Conservation (phyloP, 1,284 basidiomycete species). For the Ceratobasidium sp. region DNA sequence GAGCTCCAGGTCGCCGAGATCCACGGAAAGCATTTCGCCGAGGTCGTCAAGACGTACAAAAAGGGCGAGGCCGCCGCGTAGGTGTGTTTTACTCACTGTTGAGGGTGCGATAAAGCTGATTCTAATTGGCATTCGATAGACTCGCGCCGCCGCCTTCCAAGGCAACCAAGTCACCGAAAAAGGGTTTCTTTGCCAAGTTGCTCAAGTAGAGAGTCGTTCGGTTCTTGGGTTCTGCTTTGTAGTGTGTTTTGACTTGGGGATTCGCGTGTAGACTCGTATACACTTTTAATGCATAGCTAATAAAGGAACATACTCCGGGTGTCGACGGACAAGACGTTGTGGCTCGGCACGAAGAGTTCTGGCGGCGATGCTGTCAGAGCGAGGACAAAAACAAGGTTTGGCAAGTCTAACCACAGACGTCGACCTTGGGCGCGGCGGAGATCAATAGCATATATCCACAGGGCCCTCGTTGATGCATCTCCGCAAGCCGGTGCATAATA, state of each 20-base stretch:
- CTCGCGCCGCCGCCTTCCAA: slow-evolving; percentile 35
- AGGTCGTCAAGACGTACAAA: slow-evolving; percentile 45
- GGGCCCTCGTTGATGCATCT: background rate
- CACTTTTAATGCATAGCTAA: slow-evolving; percentile 16
- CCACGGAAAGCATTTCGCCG: slow-evolving; percentile 44
- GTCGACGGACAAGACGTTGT: background rate
- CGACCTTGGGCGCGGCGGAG: background rate
- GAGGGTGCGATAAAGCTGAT: background rate
- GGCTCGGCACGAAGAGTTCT: background rate
- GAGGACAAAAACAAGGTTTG: slow-evolving; percentile 23
- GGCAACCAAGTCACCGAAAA: slow-evolving; percentile 35
- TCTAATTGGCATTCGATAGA: background rate
- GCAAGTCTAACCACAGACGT: slow-evolving; percentile 18
- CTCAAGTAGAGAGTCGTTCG: slow-evolving; percentile 18
- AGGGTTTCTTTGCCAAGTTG: slow-evolving; percentile 41
- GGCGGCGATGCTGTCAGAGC: background rate
- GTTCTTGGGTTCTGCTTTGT: background rate
- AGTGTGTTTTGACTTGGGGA: slow-evolving; percentile 13
- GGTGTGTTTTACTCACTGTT: slow-evolving; percentile 14
- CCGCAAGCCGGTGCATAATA: slow-evolving; percentile 25
- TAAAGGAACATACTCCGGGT: slow-evolving; percentile 33
- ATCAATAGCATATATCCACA: slow-evolving; percentile 12
- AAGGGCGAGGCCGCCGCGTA: slow-evolving; percentile 42
- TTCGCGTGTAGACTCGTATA: slow-evolving; percentile 5
- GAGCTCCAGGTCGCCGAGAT: slow-evolving; percentile 40